Evolutionary conservation across 805 yeast genomes (phyloP).

Genomic region (Pichia manshurica): DNA sequence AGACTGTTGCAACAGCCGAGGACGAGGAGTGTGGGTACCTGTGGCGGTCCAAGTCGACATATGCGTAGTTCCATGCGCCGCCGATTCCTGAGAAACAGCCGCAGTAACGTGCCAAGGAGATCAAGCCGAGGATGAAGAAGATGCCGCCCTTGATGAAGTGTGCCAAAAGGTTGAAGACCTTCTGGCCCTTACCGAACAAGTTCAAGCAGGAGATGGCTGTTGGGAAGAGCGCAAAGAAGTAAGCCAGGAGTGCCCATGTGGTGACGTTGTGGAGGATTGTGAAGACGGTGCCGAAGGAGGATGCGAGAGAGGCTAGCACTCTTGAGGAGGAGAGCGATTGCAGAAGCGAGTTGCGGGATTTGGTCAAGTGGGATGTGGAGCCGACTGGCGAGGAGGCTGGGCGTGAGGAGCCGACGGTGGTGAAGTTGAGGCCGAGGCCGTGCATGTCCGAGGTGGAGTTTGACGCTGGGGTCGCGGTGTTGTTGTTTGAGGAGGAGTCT

Average conservation of each 20-base stretch:
- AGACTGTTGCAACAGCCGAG: too few relatives aligned
- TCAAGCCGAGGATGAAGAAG: constrained; percentile 66
- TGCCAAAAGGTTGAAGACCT: constrained; percentile 79
- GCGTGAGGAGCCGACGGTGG: neutral
- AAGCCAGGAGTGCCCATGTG: constrained; percentile 62
- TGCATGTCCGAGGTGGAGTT: too few relatives aligned
- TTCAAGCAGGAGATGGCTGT: constrained; percentile 61
- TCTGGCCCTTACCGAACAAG: constrained; percentile 58
- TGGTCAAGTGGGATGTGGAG: neutral
- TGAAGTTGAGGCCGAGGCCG: too few relatives aligned
- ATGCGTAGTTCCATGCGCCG: constrained; percentile 79
- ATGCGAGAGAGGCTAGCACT: neutral
- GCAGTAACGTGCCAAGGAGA: constrained; percentile 80
- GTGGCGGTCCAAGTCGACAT: constrained; percentile 19
- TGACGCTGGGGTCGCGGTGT: too few relatives aligned
- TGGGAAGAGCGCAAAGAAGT: constrained; percentile 49
- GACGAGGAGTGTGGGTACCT: neutral
- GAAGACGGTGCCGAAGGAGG: constrained; percentile 26
- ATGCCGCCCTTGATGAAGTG: constrained; percentile 97
- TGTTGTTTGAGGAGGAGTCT: neutral
- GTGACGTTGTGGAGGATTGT: constrained; percentile 42
- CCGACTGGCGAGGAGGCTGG: neutral
- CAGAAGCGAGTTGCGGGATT: constrained; percentile 30
- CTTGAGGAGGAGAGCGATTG: constrained; percentile 27
- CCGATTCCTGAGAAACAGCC: constrained; percentile 75